These are phyloP conservation scores for Komagataea norvegica DNA, from an alignment of 1,139 yeast species.

Conservation along the genomic window DNA sequence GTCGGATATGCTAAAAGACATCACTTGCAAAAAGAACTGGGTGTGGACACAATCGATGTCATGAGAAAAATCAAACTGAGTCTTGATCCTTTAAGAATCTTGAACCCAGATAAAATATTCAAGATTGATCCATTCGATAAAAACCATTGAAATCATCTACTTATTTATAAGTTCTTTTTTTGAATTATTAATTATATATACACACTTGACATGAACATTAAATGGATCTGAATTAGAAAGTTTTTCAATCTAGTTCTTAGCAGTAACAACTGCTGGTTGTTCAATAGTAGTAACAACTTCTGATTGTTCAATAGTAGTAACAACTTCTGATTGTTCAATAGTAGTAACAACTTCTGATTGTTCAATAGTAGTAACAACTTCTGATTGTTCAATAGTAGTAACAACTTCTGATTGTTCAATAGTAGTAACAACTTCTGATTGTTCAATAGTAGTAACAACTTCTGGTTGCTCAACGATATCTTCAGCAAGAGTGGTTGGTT, in stretches of 20 bases:
- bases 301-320: too few species aligned
- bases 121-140: slow-evolving; percentile 43
- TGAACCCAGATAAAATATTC: slow-evolving; percentile 59
- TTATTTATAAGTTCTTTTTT: not conserved
- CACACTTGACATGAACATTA: slow-evolving; percentile 1
- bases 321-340: too few species aligned
- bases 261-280: not conserved
- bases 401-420: too few species aligned
- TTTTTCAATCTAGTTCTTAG: not conserved
- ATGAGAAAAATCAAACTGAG: slow-evolving; percentile 55
- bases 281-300: too few species aligned
- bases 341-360: too few species aligned
- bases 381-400: too few species aligned
- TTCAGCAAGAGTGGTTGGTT: not conserved
- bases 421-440: not conserved
- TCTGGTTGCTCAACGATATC: not conserved
- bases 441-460: not conserved
- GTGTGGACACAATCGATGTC: slow-evolving; percentile 44
- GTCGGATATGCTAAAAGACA: slow-evolving; percentile 55
- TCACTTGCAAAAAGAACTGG: slow-evolving; percentile 45
- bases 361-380: too few species aligned
- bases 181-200: not conserved
- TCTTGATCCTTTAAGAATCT: slow-evolving; percentile 49
- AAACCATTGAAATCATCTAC: not conserved
- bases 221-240: not conserved